Base-by-base conservation (phyloP, 176 grass and related monocot genomes). In the Oryza australiensis region DNA sequence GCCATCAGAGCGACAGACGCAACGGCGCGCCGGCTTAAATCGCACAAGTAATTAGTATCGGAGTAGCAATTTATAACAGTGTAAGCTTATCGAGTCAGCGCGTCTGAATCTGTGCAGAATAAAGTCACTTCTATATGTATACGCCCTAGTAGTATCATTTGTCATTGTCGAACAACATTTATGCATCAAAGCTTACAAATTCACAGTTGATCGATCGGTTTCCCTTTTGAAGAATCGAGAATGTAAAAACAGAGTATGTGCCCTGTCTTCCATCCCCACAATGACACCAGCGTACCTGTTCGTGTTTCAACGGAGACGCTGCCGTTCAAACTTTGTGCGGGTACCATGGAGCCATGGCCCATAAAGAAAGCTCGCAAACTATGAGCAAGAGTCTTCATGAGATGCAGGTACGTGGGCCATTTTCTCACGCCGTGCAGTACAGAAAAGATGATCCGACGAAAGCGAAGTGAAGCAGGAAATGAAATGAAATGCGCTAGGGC, bases 31-130 rank as follows among this genome's bases (percentile, higher is more conserved):
- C 18, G 35, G 22, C 38, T 65, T 57, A 38, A 74, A 12, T 76
- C 55, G 72, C 43, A 40, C 32, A 65, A 80, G 64, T 69, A 72
- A 66, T 81, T 81, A 43, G 59, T 59, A n/a, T 23, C 53, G 53
- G 22, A 59, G 66, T 86, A 86, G 72, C 37, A 76, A 59, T 5
- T 5, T 22, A 26, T 34, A 38, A 22, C 15, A 34, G 30, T 45
- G 27, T 26, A 35, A 62, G 26, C 13, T 75, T 46, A 10, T 81
- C 48, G 22, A 60, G 29, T 76, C 65, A 57, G 55, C 14, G 35
- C 32, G 20, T 41, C 20, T 40, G 41, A 89, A 67, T 53, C 20
- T 82, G 59, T 86, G 88, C 73, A 89, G 73, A 78, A 86, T 86
- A 89, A 89, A 64, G 65, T 70, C 72, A 33, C 64, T 24, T 57